Base-by-base conservation (phyloP, 305 asterid species). In the Fraxinus albicans region DNA sequence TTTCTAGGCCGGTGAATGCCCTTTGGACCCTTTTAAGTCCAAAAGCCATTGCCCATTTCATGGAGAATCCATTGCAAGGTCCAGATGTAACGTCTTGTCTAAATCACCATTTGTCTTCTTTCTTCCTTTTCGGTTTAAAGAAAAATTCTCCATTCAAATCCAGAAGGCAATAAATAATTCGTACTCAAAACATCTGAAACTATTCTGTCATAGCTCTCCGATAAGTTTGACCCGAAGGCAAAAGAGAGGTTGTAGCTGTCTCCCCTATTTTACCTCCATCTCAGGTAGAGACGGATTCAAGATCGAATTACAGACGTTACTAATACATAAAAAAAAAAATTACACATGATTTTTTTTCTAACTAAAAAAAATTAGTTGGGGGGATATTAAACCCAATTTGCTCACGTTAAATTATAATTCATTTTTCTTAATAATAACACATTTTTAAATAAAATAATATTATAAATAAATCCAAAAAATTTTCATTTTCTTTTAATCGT, bases 31-130 rank as follows among this genome's bases (percentile, higher is more conserved):
- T 69, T 34, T 75, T 3, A 36, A 35, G 38, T 73, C 10, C 74
- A 4, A 21, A 23, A 23, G 44, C 73, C 27, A 44, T 47, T 1
- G 78, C 82, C 84, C 88, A 79, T 85, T 85, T 27, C 29, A 80
- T 25, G 76, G 31, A 58, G 70, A 79, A 78, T 73, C 87, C 19
- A 63, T 82, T 77, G 13, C 35, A 47, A 42, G 81, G 86, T 82
- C 87, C 72, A 76, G 72, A 55, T 44, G 75, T 65, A 60, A 44
- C 33, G 29, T 67, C 81, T 38, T 70, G 84, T 86, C 89, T 8
- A 69, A 72, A 75, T 83, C 88, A 27, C 40, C 77, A 74, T 17
- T 74, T 63, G 80, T 83, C 76, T 80, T 40, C 42, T 34, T 38
- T 27, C 21, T 36, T 9, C 35, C 36, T 38, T 25, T 31, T 2